phyloP scores from a whole-genome alignment of 495 filamentous ascomycete species.

The Oleoguttula mirabilis region DNA sequence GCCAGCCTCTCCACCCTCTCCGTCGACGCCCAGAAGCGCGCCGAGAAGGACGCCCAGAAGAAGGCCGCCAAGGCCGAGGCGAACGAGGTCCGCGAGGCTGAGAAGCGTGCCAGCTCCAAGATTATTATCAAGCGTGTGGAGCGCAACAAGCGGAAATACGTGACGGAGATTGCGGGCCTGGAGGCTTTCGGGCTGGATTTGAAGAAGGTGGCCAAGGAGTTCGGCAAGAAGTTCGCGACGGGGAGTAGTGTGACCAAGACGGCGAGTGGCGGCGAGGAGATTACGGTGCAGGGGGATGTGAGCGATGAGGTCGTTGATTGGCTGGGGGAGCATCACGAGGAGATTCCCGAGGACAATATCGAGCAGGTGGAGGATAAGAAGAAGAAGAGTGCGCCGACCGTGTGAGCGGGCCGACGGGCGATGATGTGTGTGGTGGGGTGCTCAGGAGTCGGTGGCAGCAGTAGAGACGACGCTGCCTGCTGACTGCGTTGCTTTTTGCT shows the following conservation, averaged over 20 bases:
- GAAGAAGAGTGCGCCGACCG: no score
- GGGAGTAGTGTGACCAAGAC: slow-evolving; percentile 85
- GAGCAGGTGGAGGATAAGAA: slow-evolving; percentile 90
- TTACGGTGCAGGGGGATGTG: slow-evolving; percentile 94
- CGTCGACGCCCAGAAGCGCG: slow-evolving; percentile 78
- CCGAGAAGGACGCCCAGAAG: slow-evolving; percentile 87
- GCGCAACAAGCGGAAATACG: slow-evolving; percentile 92
- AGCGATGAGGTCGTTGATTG: slow-evolving; percentile 91
- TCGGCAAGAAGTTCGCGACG: slow-evolving; percentile 88
- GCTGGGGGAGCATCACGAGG: slow-evolving; percentile 68
- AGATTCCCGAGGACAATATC: slow-evolving; percentile 85
- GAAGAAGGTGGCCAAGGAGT: slow-evolving; percentile 84
- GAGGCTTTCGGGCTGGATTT: slow-evolving; percentile 84
- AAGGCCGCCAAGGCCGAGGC: slow-evolving; percentile 86
- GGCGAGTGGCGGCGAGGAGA: slow-evolving; percentile 79
- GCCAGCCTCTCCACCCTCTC: slow-evolving; percentile 75
- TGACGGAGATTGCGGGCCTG: slow-evolving; percentile 78
- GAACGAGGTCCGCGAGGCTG: slow-evolving; percentile 64
- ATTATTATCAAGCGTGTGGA: slow-evolving; percentile 92
- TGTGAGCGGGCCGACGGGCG: no score
- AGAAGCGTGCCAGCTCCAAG: slow-evolving; percentile 64
- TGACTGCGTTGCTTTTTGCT: no score
- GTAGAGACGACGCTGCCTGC: no score
- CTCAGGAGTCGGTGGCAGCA: no score
- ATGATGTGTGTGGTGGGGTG: no score